Evolutionary conservation across 768 basidiomycete species (phyloP), one percentile per base, ranked within the genome.

Genomic region (Phylloporus sp.): DNA sequence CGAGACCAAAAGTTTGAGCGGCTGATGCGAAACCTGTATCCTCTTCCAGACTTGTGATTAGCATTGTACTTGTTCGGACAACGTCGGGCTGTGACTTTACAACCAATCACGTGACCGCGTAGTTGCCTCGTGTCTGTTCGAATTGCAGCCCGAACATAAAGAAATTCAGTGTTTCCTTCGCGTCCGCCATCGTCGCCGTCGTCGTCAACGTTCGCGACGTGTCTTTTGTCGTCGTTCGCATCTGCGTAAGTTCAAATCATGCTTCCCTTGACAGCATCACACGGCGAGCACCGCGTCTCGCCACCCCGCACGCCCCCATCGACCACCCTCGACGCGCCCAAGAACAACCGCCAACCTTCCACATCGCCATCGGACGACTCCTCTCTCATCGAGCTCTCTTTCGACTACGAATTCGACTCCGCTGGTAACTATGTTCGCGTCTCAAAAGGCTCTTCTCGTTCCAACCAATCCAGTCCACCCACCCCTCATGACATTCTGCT

Each of bases 321-420:
- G 17, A 34, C 44, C 42, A 49, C 54, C n/a, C 55, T 64, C 31
- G 66, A 65, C 47, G 58, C 55, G 44, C 50, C 66, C n/a, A 65
- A 67, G 57, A 63, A 57, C 35, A 54, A 32, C 48, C 66, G 66
- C 27, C 69, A 57, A 29, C 5, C 59, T 15, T 70, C 67, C 7
- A 59, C 64, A 18, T 61, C 72, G 8, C 66, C 67, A 41, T 75
- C 74, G 4, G 75, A 76, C 40, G 73, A 75, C 32, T 72, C 74
- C 1, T 71, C 71, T 2, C 60, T 75, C 42, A 67, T 71, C 11
- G 73, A 77, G 31, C 71, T 76, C 48, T 76, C 74, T 3, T 76
- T 76, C 44, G 70, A 71, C 51, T 76, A 76, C 34, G 70, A 73
- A 40, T 62, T 64, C 22, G 71, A 76, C 55, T 70, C 72, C 1